These are phyloP conservation scores for Fonsecaea pugnacius DNA, from an alignment of 2,329 filamentous ascomycete species.

Conservation along the genomic window DNA sequence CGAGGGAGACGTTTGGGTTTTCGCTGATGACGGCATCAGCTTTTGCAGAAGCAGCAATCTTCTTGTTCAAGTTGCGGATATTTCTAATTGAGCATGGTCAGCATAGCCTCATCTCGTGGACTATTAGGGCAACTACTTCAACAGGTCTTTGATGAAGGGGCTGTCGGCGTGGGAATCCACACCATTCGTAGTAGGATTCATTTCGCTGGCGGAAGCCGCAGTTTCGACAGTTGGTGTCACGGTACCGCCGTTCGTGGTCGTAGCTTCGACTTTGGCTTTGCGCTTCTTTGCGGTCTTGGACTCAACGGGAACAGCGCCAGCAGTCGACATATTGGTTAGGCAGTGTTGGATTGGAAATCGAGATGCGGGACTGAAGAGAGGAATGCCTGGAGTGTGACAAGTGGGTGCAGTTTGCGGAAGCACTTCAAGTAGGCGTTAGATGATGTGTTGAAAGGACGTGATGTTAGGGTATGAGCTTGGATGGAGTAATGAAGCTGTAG, in stretches of 20 bases:
- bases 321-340: conserved; percentile 29
- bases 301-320: conserved; percentile 45
- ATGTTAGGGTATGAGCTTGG: not conserved
- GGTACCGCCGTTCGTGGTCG: conserved; percentile 57
- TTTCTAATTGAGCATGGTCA: conserved; percentile 60
- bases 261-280: conserved; percentile 54
- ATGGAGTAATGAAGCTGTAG: not conserved
- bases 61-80: conserved; percentile 91
- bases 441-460: not conserved
- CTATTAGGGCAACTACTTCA: conserved; percentile 69
- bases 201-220: conserved; percentile 35
- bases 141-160: conserved; percentile 81
- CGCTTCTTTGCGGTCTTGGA: conserved; percentile 73
- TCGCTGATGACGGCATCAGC: conserved; percentile 65
- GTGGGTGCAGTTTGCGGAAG: not conserved
- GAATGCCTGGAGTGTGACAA: not conserved
- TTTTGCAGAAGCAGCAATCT: conserved; percentile 71
- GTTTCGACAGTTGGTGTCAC: conserved; percentile 47
- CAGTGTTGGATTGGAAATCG: not conserved
- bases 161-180: conserved; percentile 70
- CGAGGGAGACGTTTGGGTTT: conserved; percentile 63
- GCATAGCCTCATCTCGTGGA: conserved; percentile 12
- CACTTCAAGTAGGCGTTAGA: not conserved
- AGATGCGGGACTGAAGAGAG: not conserved
- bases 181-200: conserved; percentile 57